A percentile compares a stretch with the other conserved stretches of the same genome.
Conservation (phyloP, 257 asterid genomes). For the Oldenlandia corymbosa region DNA sequence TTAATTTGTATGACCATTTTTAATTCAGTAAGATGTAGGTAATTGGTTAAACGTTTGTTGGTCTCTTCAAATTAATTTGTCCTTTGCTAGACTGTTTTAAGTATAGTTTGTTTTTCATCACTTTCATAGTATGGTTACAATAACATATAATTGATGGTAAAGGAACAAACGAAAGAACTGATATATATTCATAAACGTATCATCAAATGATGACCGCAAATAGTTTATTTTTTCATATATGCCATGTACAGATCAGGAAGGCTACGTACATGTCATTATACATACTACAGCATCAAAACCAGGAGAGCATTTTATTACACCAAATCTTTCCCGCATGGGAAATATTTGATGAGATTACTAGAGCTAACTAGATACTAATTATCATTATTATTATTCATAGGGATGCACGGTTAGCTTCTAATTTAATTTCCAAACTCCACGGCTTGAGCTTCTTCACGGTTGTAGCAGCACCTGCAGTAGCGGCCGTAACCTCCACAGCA, state of each 20-base stretch:
- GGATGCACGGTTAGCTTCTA: too few species aligned
- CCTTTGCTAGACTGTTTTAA: too few species aligned
- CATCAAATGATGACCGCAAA: slow-evolving; percentile 5
- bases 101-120: too few species aligned
- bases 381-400: too few species aligned
- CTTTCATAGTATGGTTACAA: too few species aligned
- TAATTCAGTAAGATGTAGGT: too few species aligned
- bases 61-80: too few species aligned
- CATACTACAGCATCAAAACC: neutral
- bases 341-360: neutral
- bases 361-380: too few species aligned
- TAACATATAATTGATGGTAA: neutral
- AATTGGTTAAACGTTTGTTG: too few species aligned
- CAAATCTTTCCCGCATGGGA: neutral
- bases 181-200: too few species aligned
- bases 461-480: slow-evolving; percentile 14
- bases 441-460: slow-evolving; percentile 11
- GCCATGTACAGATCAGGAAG: neutral
- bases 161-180: neutral
- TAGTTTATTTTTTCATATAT: neutral
- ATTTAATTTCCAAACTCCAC: neutral
- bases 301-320: neutral
- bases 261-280: neutral
- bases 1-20: too few species aligned
- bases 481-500: slow-evolving; percentile 12